Conservation (phyloP, 2,329 filamentous ascomycete genomes). For the Aureobasidium sp. region DNA sequence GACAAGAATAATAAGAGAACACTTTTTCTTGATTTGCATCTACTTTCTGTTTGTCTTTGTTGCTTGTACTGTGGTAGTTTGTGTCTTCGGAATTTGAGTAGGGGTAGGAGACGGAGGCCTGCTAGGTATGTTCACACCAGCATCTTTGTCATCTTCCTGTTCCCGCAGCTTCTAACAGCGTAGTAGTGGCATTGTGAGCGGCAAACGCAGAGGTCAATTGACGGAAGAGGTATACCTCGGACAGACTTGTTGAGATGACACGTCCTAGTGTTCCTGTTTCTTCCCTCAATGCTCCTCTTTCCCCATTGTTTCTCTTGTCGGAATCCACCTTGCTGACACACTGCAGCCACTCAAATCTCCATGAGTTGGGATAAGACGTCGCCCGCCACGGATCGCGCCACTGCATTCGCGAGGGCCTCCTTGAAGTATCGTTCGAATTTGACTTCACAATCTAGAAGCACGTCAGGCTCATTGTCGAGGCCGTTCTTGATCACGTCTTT, state of each 20-base stretch:
- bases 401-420: neutral
- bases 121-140: neutral
- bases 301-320: too few species aligned
- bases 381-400: neutral
- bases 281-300: neutral
- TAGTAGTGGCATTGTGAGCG: neutral
- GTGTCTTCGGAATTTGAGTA: neutral
- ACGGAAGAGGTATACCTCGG: too few species aligned
- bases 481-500: neutral
- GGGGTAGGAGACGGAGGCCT: neutral
- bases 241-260: too few species aligned
- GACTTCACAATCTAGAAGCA: neutral
- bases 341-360: neutral
- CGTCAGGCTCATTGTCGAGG: neutral
- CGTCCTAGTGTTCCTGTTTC: too few species aligned
- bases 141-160: neutral
- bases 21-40: neutral
- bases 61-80: neutral
- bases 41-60: neutral
- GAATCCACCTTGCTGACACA: neutral
- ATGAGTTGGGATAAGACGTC: neutral
- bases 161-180: neutral
- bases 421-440: neutral
- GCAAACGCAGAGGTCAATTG: too few species aligned
- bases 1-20: neutral